These are phyloP conservation scores for Penicillium italicum DNA, from an alignment of 2,329 filamentous ascomycete species.

Conservation along the genomic window DNA sequence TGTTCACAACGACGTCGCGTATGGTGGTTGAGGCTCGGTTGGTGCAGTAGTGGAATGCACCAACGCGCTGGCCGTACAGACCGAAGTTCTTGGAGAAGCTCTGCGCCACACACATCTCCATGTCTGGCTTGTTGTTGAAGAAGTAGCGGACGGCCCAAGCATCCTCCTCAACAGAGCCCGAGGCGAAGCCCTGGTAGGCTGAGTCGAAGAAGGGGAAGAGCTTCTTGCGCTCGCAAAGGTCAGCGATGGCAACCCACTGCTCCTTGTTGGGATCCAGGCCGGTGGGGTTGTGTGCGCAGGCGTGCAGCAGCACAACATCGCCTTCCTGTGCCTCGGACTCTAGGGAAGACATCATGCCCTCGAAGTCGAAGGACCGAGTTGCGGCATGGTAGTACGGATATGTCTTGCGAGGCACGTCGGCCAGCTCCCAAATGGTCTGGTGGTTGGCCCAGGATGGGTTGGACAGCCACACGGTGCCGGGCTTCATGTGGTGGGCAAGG, in stretches of 20 bases:
- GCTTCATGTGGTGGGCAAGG: constrained; percentile 78
- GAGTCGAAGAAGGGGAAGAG: constrained; percentile 98
- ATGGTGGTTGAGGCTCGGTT: constrained; percentile 29
- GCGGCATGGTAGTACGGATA: constrained; percentile 89
- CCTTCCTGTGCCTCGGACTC: constrained; percentile 78
- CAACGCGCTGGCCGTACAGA: constrained; percentile 90
- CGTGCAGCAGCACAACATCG: constrained; percentile 84
- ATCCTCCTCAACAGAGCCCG: constrained; percentile 78
- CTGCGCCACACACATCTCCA: constrained; percentile 59
- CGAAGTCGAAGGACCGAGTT: constrained; percentile 43
- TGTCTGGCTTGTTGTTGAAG: constrained; percentile 70
- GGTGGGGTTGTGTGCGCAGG: constrained; percentile 96
- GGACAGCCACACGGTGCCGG: constrained; percentile 76
- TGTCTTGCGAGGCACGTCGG: constrained; percentile 72
- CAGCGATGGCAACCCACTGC: constrained; percentile 87
- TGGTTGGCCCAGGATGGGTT: constrained; percentile 98
- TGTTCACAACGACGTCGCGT: constrained; percentile 35
- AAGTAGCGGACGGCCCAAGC: constrained; percentile 89
- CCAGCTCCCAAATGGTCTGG: constrained; percentile 78
- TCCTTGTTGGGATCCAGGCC: constrained; percentile 88
- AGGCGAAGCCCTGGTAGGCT: constrained; percentile 96
- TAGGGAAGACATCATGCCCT: constrained; percentile 71
- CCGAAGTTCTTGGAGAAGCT: constrained; percentile 67
- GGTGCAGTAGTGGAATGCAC: constrained; percentile 71
- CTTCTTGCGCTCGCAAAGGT: constrained; percentile 70